Conservation (phyloP, 805 yeast genomes). For the Ogataea corticis region DNA sequence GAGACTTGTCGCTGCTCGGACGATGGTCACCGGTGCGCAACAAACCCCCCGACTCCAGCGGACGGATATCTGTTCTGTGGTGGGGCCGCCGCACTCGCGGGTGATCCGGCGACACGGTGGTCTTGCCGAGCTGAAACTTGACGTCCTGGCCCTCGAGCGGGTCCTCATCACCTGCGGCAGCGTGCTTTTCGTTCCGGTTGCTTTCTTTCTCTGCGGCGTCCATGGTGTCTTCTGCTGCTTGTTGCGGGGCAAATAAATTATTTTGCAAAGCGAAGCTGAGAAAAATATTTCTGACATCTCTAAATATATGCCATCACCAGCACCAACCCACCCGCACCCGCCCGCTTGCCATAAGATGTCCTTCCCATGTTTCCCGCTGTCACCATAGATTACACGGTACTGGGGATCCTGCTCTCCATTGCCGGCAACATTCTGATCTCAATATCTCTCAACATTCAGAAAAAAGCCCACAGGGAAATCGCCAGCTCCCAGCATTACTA, state of each 20-base stretch:
- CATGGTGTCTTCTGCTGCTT: too few species aligned
- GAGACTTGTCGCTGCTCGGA: conserved; percentile 10
- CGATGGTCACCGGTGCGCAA: conserved; percentile 16
- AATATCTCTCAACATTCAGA: conserved; percentile 31
- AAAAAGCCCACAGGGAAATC: conserved; percentile 26
- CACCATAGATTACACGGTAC: conserved; percentile 13
- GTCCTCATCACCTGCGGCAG: background rate
- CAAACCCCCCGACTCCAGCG: conserved; percentile 11
- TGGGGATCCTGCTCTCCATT: conserved; percentile 29
- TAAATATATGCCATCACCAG: too few species aligned
- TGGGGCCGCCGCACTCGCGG: conserved; percentile 10
- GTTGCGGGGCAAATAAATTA: too few species aligned
- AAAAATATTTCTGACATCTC: too few species aligned
- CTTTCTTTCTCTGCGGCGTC: too few species aligned
- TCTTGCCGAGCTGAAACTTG: conserved; percentile 6
- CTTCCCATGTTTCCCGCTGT: conserved; percentile 2
- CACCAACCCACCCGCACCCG: too few species aligned
- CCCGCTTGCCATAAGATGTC: background rate
- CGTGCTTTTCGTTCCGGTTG: too few species aligned
- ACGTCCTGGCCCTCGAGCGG: background rate
- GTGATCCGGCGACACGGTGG: conserved; percentile 3
- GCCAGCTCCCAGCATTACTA: conserved; percentile 15
- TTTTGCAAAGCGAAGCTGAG: too few species aligned
- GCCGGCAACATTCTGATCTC: conserved; percentile 31
- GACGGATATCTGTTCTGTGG: conserved; percentile 4